These are phyloP conservation scores for Cutaneotrichosporon sp. DNA, from an alignment of 1,284 basidiomycete species.

Conservation along the genomic window DNA sequence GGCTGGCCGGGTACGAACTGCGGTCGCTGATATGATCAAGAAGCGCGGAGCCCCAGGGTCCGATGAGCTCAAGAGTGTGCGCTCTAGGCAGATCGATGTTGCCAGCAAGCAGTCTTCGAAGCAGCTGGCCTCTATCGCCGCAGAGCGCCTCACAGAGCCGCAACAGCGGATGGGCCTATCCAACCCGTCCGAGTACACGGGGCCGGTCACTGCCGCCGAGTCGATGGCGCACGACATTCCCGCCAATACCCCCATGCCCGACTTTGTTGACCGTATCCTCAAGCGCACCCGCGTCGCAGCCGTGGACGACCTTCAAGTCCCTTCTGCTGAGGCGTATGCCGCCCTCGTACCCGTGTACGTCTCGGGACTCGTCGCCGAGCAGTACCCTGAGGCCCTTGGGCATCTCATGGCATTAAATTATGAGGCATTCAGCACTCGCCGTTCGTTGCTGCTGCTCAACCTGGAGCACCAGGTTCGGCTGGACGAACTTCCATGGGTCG, in stretches of 20 bases:
- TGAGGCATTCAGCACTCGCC: conserved; percentile 13
- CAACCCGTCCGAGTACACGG: not conserved
- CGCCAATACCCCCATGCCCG: conserved; percentile 5
- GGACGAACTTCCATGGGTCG: conserved; percentile 19
- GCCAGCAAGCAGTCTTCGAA: not conserved
- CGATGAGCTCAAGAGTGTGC: not conserved
- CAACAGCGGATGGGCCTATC: conserved; percentile 1
- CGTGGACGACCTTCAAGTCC: not conserved
- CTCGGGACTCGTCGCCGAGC: not conserved
- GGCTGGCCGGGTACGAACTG: conserved; percentile 11
- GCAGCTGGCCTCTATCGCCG: not conserved
- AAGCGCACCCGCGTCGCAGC: conserved; percentile 5
- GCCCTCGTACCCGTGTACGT: conserved; percentile 4
- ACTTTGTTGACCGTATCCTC: conserved; percentile 2
- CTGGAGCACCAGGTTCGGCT: conserved; percentile 17
- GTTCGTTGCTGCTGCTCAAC: conserved; percentile 15
- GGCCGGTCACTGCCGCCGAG: conserved; percentile 4
- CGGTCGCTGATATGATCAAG: conserved; percentile 4
- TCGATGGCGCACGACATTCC: not conserved
- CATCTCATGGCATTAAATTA: conserved; percentile 17
- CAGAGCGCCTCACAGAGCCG: not conserved
- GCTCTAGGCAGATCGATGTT: not conserved
- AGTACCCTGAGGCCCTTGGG: conserved; percentile 9
- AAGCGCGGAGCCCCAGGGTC: conserved; percentile 14
- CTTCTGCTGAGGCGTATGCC: conserved; percentile 5